A percentile compares a stretch with the other conserved stretches of the same genome.
Evolutionary conservation across 306 rosid species (phyloP).

Genomic region (Dalbergia cochinchinensis): DNA sequence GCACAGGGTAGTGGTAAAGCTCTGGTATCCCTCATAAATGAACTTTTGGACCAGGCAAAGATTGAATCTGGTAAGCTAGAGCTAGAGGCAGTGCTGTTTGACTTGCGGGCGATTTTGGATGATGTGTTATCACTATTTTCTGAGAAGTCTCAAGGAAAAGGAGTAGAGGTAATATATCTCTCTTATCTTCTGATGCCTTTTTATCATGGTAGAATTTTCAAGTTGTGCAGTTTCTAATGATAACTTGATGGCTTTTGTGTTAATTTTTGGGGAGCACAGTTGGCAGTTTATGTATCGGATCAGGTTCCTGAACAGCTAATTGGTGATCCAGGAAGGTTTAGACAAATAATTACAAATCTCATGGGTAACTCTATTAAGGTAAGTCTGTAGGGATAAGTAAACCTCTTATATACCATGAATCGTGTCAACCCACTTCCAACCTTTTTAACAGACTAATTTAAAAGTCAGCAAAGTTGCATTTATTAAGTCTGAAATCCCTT

Average conservation of each 20-base stretch:
- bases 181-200: conserved; percentile 21
- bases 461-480: not conserved
- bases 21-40: conserved; percentile 91
- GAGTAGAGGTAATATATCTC: conserved; percentile 81
- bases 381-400: conserved; percentile 33
- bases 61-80: conserved; percentile 97
- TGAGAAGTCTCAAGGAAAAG: conserved; percentile 92
- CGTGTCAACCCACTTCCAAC: conserved; percentile 19
- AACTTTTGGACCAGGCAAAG: conserved; percentile 96
- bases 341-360: conserved; percentile 84
- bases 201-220: conserved; percentile 4
- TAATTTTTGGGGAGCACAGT: conserved; percentile 55
- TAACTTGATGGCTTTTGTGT: conserved; percentile 38
- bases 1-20: conserved; percentile 98
- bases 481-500: not conserved
- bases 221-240: conserved; percentile 43
- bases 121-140: conserved; percentile 92
- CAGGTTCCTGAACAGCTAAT: conserved; percentile 80
- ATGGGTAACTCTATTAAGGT: conserved; percentile 88
- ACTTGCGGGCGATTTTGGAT: conserved; percentile 81
- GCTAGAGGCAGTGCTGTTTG: conserved; percentile 87
- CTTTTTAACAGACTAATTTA: conserved; percentile 1
- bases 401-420: not conserved
- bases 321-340: conserved; percentile 90
- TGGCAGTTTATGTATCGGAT: conserved; percentile 81